Evolutionary conservation across 345 rosid genomes (phyloP).

Genomic region (Euphorbia tirucalli): DNA sequence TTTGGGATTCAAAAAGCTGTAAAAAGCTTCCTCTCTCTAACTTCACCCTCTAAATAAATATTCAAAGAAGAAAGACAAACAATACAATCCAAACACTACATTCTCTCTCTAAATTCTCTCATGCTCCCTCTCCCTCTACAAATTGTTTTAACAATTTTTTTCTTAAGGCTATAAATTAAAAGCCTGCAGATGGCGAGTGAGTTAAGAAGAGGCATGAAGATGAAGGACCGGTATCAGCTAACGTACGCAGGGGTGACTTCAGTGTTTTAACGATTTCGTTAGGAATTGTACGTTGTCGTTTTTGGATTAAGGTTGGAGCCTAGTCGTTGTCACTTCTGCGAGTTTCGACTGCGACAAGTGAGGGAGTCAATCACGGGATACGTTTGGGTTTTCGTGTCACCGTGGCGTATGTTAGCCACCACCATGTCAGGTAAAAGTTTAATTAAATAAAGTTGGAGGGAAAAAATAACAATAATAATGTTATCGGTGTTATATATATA

Average conservation of each 20-base stretch:
- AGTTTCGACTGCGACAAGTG: background rate
- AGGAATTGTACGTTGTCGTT: background rate
- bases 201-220: background rate
- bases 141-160: background rate
- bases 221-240: slow-evolving; percentile 16
- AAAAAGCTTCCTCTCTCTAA: background rate
- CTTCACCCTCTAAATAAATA: background rate
- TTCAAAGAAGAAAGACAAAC: no score
- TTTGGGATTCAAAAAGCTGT: background rate
- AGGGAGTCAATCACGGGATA: slow-evolving; percentile 14
- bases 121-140: background rate
- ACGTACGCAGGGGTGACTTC: slow-evolving; percentile 17
- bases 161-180: background rate
- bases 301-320: background rate
- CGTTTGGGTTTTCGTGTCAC: background rate
- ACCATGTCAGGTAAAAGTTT: background rate
- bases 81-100: background rate
- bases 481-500: no score
- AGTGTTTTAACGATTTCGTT: background rate
- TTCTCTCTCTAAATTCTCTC: background rate
- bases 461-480: background rate
- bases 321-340: slow-evolving; percentile 5
- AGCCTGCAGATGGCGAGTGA: background rate
- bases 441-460: slow-evolving; percentile 5
- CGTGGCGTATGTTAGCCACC: background rate